A percentile compares a stretch with the other conserved stretches of the same genome.
Conservation (phyloP, 352 stramenopile species). For the Globisporangium spiculum region DNA sequence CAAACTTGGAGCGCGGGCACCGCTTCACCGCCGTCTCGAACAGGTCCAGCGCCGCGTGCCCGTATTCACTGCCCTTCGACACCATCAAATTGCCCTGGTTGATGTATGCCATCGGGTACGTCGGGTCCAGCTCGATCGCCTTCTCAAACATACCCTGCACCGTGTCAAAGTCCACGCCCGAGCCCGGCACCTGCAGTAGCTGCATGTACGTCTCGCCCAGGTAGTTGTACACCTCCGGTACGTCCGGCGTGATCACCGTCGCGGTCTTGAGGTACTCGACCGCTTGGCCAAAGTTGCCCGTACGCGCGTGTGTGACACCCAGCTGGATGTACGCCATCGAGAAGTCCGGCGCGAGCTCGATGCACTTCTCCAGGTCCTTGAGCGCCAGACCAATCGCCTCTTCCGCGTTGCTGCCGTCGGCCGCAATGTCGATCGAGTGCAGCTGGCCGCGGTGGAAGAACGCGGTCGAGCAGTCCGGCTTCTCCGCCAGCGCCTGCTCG, state of each 20-base stretch:
- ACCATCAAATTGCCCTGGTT: constrained; percentile 82
- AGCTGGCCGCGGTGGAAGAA: constrained; percentile 83
- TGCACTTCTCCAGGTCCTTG: constrained; percentile 69
- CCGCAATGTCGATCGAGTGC: constrained; percentile 67
- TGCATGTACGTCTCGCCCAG: constrained; percentile 87
- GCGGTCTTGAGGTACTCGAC: constrained; percentile 66
- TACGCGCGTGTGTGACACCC: constrained; percentile 69
- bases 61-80: constrained; percentile 70
- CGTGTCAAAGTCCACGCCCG: constrained; percentile 44
- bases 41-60: constrained; percentile 61
- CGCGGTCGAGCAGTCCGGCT: constrained; percentile 65
- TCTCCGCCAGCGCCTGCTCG: constrained; percentile 64
- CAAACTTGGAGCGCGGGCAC: constrained; percentile 81
- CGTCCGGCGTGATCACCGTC: constrained; percentile 61
- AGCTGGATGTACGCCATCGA: constrained; percentile 84
- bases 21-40: constrained; percentile 79
- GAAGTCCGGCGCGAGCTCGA: constrained; percentile 68
- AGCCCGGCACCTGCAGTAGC: constrained; percentile 59
- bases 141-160: constrained; percentile 82
- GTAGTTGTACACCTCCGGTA: constrained; percentile 86
- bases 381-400: constrained; percentile 51
- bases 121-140: constrained; percentile 71
- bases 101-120: constrained; percentile 87
- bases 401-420: constrained; percentile 51
- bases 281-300: constrained; percentile 67